Evolutionary conservation across 352 stramenopile species (phyloP).

Genomic region (Globisporangium apiculatum): DNA sequence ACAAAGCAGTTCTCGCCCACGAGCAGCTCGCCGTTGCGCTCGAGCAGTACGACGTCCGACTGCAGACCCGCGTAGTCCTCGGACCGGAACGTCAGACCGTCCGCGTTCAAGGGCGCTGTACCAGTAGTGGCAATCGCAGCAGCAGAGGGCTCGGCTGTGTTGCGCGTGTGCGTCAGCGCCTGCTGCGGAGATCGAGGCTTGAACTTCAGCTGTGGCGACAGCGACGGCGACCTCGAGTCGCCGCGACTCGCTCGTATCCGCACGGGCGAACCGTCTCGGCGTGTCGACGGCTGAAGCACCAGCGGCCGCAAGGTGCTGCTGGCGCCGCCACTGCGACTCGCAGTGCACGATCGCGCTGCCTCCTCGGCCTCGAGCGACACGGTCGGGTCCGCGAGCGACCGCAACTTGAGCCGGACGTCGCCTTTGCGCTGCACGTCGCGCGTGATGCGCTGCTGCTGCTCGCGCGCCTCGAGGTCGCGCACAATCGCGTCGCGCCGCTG

Average conservation of each 20-base stretch:
- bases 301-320: not conserved
- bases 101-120: not conserved
- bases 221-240: not conserved
- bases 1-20: conserved; percentile 50
- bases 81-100: conserved; percentile 27
- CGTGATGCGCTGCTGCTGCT: conserved; percentile 23
- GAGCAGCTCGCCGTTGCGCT: conserved; percentile 32
- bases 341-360: conserved; percentile 2
- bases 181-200: no score
- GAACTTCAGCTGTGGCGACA: not conserved
- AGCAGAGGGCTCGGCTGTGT: no score
- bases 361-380: conserved; percentile 48
- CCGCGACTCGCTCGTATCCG: no score
- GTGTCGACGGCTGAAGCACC: conserved; percentile 9
- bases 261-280: not conserved
- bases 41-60: conserved; percentile 37
- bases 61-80: conserved; percentile 49
- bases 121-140: no score
- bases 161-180: no score
- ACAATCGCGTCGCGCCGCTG: conserved; percentile 36
- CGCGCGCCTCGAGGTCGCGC: conserved; percentile 34
- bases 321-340: not conserved
- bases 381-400: conserved; percentile 37
- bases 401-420: conserved; percentile 34
- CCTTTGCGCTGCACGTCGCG: conserved; percentile 29